phyloP scores from a whole-genome alignment of 805 yeast genomes.

The Kuraishia ogatae region DNA sequence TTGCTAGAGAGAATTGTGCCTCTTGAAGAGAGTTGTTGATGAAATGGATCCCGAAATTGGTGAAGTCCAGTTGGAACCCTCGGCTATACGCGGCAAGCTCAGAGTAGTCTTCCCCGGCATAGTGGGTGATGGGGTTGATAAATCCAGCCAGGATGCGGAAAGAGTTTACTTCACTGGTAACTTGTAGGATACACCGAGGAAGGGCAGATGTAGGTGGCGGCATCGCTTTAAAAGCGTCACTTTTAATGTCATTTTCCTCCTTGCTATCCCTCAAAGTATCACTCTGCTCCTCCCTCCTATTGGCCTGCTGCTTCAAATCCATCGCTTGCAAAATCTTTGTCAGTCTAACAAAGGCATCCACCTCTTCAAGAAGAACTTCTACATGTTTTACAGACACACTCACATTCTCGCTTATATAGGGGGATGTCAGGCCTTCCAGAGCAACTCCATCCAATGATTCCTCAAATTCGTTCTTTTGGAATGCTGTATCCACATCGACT shows the following conservation, averaged over 20 bases:
- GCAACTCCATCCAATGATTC: not conserved
- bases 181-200: not conserved
- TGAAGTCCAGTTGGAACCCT: slow-evolving; percentile 13
- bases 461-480: not conserved
- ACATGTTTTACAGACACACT: not conserved
- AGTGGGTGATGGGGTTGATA: slow-evolving; percentile 19
- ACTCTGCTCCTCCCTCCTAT: not conserved
- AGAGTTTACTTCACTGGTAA: not conserved
- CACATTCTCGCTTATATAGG: not conserved
- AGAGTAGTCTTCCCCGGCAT: slow-evolving; percentile 18
- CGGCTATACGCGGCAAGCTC: slow-evolving; percentile 18
- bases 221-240: not conserved
- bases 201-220: not conserved
- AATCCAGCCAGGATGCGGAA: slow-evolving; percentile 16
- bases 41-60: slow-evolving; percentile 2
- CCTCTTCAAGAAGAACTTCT: not conserved
- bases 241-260: too few species aligned
- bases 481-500: not conserved
- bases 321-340: not conserved
- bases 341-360: not conserved
- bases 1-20: not conserved
- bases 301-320: too few species aligned
- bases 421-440: not conserved
- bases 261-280: too few species aligned
- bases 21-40: slow-evolving; percentile 1